Evolutionary conservation across 2,329 filamentous ascomycete genomes (phyloP), one percentile per base, ranked within the genome.

Genomic region (Hansfordia pulvinata): DNA sequence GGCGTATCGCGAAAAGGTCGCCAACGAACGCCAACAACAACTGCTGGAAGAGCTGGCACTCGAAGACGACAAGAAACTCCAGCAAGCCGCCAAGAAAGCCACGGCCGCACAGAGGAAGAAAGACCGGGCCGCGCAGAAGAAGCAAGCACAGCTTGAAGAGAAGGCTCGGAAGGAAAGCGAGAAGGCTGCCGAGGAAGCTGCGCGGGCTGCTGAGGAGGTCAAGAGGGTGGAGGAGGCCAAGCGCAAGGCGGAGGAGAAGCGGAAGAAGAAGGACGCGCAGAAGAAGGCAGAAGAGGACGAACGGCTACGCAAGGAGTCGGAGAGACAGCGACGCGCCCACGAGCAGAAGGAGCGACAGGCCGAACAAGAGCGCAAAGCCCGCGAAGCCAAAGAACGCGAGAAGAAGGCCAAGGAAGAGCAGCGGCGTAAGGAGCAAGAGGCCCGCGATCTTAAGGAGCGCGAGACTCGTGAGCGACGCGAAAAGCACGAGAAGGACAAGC

Each of bases 1-100:
- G 21, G 90, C 90, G n/a, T 98, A 98, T 56, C 81, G 85, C 51
- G 88, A 96, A 57, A 94, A 94, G 51, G 88, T 98, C 3, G 84
- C 90, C 11, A 76, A 78, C 41, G 88, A 98, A 56, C 81, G 90
- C 16, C 88, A 94, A 47, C 68, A 81, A 44, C 85, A 85, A 49
- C 73, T 98, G 13, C 64, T 98, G 15, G 81, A 94, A 48, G 90
- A 98, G 51, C 63, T 94, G 3, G 76, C 86, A 38, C 83, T 93
- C 47, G 90, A 98, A 50, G 70, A 72, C 35, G 72, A 74, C 29
- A 70, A 76, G 26, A 76, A 81, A 34, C 70, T 76, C 27, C 71
- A 88, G 50, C 78, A 80, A 35, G 86, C 90, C 49, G 85, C 82
- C 12, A 94, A 94, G 59, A 93, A 88, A 52, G 81, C 84, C 25